Percentiles rank a stretch among this genome's conserved stretches.
Evolutionary conservation across 305 asterid species (phyloP).

Genomic region (Caryopteris hybrid): DNA sequence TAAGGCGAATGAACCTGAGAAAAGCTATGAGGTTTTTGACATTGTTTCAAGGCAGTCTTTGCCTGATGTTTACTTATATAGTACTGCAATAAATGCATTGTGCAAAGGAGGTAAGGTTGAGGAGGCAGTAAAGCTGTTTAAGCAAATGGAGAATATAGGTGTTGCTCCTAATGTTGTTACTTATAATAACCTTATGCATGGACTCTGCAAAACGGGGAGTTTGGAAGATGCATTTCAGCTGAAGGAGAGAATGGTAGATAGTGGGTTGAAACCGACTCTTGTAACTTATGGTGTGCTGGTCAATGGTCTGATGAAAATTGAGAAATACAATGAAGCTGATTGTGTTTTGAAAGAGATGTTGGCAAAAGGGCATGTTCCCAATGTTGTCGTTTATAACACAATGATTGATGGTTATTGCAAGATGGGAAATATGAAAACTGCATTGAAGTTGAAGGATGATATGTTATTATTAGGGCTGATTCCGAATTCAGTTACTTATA

Average conservation of each 20-base stretch:
- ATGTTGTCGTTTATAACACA: constrained; percentile 62
- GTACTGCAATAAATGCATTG: constrained; percentile 63
- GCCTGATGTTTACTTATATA: constrained; percentile 75
- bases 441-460: constrained; percentile 55
- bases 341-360: constrained; percentile 60
- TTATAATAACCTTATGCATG: constrained; percentile 72
- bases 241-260: constrained; percentile 60
- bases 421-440: constrained; percentile 49
- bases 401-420: constrained; percentile 73
- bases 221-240: constrained; percentile 61
- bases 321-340: constrained; percentile 59
- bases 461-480: constrained; percentile 46
- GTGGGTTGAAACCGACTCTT: constrained; percentile 61
- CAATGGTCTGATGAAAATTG: constrained; percentile 58
- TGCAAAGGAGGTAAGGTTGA: constrained; percentile 63
- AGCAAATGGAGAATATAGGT: constrained; percentile 54
- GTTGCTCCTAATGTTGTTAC: constrained; percentile 68
- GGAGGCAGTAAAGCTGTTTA: constrained; percentile 55
- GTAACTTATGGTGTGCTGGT: constrained; percentile 69
- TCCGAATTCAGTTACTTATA: constrained; percentile 62
- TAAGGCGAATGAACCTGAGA: constrained; percentile 52
- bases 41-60: constrained; percentile 29
- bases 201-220: constrained; percentile 54
- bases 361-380: constrained; percentile 52
- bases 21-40: constrained; percentile 59